A percentile compares a stretch with the other conserved stretches of the same genome.
Evolutionary conservation across 148 eudicot species (phyloP).

Genomic region (Rhododendron ferrugineum): DNA sequence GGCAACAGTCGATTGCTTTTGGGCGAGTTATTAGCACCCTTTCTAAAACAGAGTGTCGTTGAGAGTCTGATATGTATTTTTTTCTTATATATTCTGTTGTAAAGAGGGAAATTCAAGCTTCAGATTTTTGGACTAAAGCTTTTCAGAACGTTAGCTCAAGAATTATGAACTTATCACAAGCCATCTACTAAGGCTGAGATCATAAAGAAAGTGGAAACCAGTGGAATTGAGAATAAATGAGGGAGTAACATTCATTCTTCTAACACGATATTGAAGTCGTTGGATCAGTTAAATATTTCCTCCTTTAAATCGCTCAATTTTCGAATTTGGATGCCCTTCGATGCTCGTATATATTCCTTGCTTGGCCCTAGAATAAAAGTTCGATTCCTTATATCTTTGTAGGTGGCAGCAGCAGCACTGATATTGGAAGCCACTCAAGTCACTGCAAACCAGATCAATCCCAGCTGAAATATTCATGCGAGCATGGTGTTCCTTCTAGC

Average conservation of each 20-base stretch:
- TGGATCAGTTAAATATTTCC: not conserved
- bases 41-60: not conserved
- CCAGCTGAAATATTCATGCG: slow-evolving; percentile 3
- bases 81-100: not conserved
- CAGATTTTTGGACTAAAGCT: not conserved
- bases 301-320: not conserved
- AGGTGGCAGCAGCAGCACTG: slow-evolving; percentile 37
- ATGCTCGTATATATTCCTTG: not conserved
- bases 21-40: not conserved
- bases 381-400: slow-evolving; percentile 5
- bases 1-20: not conserved
- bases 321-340: not conserved
- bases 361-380: not conserved
- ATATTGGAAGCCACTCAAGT: slow-evolving; percentile 42
- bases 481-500: not conserved
- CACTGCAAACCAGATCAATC: slow-evolving; percentile 16
- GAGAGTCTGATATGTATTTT: not conserved
- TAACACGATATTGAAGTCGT: not conserved
- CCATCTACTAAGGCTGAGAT: not conserved
- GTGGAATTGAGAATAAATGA: not conserved
- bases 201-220: not conserved
- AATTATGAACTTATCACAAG: not conserved
- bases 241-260: not conserved
- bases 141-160: not conserved
- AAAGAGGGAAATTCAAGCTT: not conserved